phyloP scores from a whole-genome alignment of 2,329 filamentous ascomycete genomes.

The Coniochaeta sp. region DNA sequence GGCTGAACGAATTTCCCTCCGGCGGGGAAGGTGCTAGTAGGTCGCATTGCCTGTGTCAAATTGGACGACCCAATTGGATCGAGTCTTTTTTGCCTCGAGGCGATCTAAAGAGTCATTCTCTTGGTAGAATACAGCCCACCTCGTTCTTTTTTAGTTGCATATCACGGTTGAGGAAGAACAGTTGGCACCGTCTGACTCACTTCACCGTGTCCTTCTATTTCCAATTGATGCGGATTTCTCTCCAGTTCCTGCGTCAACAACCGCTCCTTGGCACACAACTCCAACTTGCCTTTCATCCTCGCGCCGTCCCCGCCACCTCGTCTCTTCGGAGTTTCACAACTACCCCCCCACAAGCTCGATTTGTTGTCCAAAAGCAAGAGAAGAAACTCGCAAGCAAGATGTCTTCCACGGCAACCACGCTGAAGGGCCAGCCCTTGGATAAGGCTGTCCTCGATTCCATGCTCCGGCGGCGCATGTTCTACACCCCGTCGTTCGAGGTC shows the following conservation, averaged over 20 bases:
- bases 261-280: neutral
- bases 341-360: neutral
- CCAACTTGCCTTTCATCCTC: neutral
- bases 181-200: conserved; percentile 1
- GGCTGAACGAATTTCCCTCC: conserved; percentile 15
- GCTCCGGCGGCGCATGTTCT: conserved; percentile 84
- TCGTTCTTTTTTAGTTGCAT: neutral
- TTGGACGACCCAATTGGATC: neutral
- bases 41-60: neutral
- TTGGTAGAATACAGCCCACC: neutral
- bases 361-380: neutral
- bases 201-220: neutral
- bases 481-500: conserved; percentile 92
- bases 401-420: conserved; percentile 58
- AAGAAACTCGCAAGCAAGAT: conserved; percentile 24
- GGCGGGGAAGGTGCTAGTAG: neutral
- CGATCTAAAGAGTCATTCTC: conserved; percentile 1
- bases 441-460: conserved; percentile 74
- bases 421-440: conserved; percentile 86
- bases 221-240: conserved; percentile 1
- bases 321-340: neutral
- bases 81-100: neutral
- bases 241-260: neutral
- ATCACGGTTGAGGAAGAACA: conserved; percentile 1
- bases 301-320: neutral